Evolutionary conservation across 2,329 filamentous ascomycete genomes (phyloP).

Genomic region (Aspergillus sp.): DNA sequence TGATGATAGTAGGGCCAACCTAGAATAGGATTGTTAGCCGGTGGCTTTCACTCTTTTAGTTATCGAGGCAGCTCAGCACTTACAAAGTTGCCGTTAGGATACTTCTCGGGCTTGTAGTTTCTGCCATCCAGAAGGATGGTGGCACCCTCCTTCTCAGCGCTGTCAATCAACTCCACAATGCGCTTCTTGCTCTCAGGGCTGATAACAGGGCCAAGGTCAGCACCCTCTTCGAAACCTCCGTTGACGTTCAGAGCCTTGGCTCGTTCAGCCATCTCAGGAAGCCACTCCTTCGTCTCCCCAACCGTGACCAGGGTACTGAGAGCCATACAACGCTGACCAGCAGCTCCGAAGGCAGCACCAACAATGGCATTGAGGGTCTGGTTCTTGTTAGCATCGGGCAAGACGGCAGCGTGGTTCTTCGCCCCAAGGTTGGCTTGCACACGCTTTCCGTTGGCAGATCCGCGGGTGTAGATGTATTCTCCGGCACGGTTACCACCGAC

Average conservation of each 20-base stretch:
- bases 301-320: conserved; percentile 68
- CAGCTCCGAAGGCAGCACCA: conserved; percentile 70
- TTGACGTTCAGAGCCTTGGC: conserved; percentile 65
- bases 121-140: conserved; percentile 67
- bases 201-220: conserved; percentile 68
- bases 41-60: neutral
- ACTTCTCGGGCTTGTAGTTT: conserved; percentile 64
- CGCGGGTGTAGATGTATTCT: conserved; percentile 70
- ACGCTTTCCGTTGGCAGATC: conserved; percentile 72
- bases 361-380: conserved; percentile 68
- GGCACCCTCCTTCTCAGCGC: conserved; percentile 66
- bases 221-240: conserved; percentile 66
- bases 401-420: conserved; percentile 71
- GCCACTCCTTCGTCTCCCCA: conserved; percentile 68
- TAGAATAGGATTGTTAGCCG: conserved; percentile 29
- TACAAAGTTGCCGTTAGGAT: conserved; percentile 70
- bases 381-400: conserved; percentile 73
- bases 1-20: conserved; percentile 68
- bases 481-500: conserved; percentile 71
- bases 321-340: conserved; percentile 72
- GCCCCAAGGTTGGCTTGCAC: conserved; percentile 72
- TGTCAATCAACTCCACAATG: conserved; percentile 65
- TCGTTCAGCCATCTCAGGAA: conserved; percentile 65
- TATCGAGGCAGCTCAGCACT: conserved; percentile 28
- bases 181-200: conserved; percentile 66